Evolutionary conservation across 805 yeast species (phyloP).

Genomic region (Wickerhamiella kazuoi): DNA sequence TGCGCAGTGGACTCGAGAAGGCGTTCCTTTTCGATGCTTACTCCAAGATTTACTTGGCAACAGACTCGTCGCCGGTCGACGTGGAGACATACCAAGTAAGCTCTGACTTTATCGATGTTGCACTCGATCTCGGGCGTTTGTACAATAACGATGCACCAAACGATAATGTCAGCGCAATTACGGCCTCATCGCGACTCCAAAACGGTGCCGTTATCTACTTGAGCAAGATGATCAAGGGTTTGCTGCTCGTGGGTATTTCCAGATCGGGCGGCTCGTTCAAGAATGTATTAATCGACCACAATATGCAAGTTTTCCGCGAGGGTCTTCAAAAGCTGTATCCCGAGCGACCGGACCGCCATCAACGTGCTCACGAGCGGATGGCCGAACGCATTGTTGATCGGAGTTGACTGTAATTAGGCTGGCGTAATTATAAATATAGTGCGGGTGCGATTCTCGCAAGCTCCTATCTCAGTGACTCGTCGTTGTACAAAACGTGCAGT

Average conservation of each 20-base stretch:
- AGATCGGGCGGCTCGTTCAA: slow-evolving; percentile 42
- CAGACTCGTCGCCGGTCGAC: slow-evolving; percentile 91
- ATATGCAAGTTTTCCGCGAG: slow-evolving; percentile 61
- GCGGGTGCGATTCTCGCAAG: no score
- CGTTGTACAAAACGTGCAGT: background rate
- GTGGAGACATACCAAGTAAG: slow-evolving; percentile 91
- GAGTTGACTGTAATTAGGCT: no score
- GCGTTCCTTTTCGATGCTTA: slow-evolving; percentile 82
- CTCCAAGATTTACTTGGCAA: slow-evolving; percentile 86
- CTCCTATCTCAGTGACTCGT: background rate
- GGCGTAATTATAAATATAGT: no score
- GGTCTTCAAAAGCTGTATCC: slow-evolving; percentile 28
- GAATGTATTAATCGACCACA: slow-evolving; percentile 66
- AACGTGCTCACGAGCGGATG: background rate
- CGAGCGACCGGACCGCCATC: background rate
- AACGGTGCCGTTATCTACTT: slow-evolving; percentile 73
- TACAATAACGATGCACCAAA: slow-evolving; percentile 12
- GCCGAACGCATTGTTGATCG: background rate
- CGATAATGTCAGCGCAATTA: slow-evolving; percentile 1
- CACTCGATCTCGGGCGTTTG: slow-evolving; percentile 56
- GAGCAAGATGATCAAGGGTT: slow-evolving; percentile 81
- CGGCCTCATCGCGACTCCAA: slow-evolving; percentile 38
- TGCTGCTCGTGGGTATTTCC: slow-evolving; percentile 76
- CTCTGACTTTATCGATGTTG: slow-evolving; percentile 90
- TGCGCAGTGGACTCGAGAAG: slow-evolving; percentile 80